Evolutionary conservation across 202 grass and related monocot genomes (phyloP).

Genomic region (Schoenoplectus tabernaemontani): DNA sequence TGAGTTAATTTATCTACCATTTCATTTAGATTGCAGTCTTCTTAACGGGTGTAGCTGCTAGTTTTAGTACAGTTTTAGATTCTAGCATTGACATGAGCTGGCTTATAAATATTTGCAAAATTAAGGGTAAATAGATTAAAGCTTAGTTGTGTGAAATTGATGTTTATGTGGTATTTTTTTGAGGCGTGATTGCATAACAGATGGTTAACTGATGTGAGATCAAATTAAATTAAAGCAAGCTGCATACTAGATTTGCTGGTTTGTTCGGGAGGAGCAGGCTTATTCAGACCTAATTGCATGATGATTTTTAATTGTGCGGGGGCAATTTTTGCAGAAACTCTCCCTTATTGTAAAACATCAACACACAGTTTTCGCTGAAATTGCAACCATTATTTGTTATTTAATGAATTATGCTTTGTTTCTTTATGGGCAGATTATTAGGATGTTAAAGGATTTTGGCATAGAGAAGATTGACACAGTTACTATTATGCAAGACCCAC

Average conservation of each 20-base stretch:
- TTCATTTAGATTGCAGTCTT: not conserved
- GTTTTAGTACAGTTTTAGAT: not conserved
- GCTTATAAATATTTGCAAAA: not conserved
- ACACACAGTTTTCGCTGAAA: not conserved
- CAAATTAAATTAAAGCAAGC: not conserved
- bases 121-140: not conserved
- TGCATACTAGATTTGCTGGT: not conserved
- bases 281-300: not conserved
- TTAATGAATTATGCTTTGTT: not conserved
- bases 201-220: not conserved
- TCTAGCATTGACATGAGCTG: not conserved
- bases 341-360: not conserved
- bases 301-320: not conserved
- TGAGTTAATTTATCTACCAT: conserved; percentile 27
- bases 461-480: conserved; percentile 50
- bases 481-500: conserved; percentile 34
- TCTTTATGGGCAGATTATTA: conserved; percentile 34
- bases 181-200: not conserved
- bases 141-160: not conserved
- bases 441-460: conserved; percentile 38
- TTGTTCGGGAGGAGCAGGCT: no score
- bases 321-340: not conserved
- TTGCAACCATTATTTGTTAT: not conserved
- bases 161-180: not conserved
- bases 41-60: not conserved